A percentile compares a stretch with the other conserved stretches of the same genome.
Conservation (phyloP, 164 flowering plant species). For the Pachysandra terminalis region DNA sequence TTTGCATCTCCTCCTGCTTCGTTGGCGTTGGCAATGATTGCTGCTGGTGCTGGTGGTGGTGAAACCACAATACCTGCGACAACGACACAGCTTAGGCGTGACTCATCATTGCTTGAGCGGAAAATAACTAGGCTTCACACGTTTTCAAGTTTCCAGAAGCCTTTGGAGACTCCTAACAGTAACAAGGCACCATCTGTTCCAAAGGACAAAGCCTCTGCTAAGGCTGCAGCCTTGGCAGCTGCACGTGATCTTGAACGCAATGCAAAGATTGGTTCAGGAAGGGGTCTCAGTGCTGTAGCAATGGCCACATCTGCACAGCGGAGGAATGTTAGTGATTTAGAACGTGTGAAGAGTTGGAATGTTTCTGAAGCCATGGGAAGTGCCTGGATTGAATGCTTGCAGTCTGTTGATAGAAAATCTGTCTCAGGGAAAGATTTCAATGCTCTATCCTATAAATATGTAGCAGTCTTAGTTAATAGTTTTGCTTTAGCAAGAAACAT, state of each 20-base stretch:
- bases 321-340: slow-evolving; percentile 69
- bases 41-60: slow-evolving; percentile 97
- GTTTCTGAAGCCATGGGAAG: slow-evolving; percentile 92
- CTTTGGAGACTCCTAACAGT: slow-evolving; percentile 50
- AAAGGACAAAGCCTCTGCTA: slow-evolving; percentile 93
- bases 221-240: slow-evolving; percentile 99
- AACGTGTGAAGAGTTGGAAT: slow-evolving; percentile 93
- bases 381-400: slow-evolving; percentile 98
- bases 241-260: slow-evolving; percentile 98
- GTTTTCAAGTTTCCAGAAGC: slow-evolving; percentile 92
- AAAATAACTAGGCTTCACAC: slow-evolving; percentile 72
- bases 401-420: slow-evolving; percentile 77
- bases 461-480: slow-evolving; percentile 95
- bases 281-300: slow-evolving; percentile 99
- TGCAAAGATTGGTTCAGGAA: slow-evolving; percentile 97
- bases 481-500: slow-evolving; percentile 97
- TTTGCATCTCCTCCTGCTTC: slow-evolving; percentile 99
- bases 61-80: slow-evolving; percentile 64
- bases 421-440: slow-evolving; percentile 93
- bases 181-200: slow-evolving; percentile 52
- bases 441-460: slow-evolving; percentile 77
- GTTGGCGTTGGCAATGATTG: slow-evolving; percentile 98
- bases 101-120: slow-evolving; percentile 76
- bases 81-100: slow-evolving; percentile 66
- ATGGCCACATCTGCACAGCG: slow-evolving; percentile 99